These are phyloP conservation scores for Neurospora tetraspora DNA, from an alignment of 495 filamentous ascomycete genomes.

Conservation along the genomic window DNA sequence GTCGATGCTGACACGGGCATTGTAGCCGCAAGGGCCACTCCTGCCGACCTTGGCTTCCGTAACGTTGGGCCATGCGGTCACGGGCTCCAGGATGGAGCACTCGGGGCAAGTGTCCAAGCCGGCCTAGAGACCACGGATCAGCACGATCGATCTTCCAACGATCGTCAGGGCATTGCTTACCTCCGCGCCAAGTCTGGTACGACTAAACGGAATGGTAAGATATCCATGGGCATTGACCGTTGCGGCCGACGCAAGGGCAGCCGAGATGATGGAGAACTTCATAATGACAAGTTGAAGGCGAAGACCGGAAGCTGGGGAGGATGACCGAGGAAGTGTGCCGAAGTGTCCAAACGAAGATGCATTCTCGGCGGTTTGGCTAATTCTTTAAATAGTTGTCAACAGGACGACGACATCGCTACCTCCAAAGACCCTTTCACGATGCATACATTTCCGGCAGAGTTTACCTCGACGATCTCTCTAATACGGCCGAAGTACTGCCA, in stretches of 20 bases:
- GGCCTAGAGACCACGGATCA: constrained; percentile 20
- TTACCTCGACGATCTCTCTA: background rate
- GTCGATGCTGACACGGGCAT: constrained; percentile 44
- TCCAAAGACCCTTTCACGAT: background rate
- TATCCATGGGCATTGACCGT: constrained; percentile 38
- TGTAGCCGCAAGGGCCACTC: constrained; percentile 47
- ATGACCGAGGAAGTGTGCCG: background rate
- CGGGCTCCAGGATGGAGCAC: constrained; percentile 48
- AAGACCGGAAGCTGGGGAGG: background rate
- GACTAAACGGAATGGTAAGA: constrained; percentile 35
- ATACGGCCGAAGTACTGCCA: background rate
- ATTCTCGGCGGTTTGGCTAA: background rate
- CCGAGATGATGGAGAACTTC: constrained; percentile 8
- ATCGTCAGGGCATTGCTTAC: constrained; percentile 14
- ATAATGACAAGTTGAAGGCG: constrained; percentile 1
- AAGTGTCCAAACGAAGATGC: background rate
- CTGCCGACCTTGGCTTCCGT: constrained; percentile 36
- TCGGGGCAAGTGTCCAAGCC: constrained; percentile 45
- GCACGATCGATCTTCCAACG: background rate
- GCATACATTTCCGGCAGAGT: background rate
- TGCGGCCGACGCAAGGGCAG: constrained; percentile 6
- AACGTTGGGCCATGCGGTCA: constrained; percentile 41
- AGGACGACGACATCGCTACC: background rate
- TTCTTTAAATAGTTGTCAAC: background rate
- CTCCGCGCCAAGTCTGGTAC: constrained; percentile 38